These are phyloP conservation scores for Tricholoma sp. DNA, from an alignment of 768 basidiomycete genomes.

Conservation along the genomic window DNA sequence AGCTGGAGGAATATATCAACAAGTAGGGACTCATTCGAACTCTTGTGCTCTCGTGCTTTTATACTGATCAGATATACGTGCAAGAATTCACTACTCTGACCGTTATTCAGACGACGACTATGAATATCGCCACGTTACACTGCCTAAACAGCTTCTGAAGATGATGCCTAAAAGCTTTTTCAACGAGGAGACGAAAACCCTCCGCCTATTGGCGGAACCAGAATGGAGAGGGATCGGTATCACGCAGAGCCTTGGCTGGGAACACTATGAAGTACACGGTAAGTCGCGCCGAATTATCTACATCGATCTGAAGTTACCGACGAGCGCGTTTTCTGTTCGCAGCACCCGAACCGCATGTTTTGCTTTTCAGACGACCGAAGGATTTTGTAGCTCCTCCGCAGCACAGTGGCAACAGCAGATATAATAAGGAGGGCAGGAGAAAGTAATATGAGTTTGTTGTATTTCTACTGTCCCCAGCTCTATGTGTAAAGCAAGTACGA, in stretches of 20 bases:
- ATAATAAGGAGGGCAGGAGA: conserved; percentile 31
- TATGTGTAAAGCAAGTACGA: background rate
- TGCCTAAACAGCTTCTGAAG: conserved; percentile 93
- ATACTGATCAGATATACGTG: conserved; percentile 12
- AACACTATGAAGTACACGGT: conserved; percentile 98
- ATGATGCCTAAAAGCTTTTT: conserved; percentile 87
- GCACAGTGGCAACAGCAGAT: conserved; percentile 30
- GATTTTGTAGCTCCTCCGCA: conserved; percentile 55
- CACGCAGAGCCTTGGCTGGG: conserved; percentile 94
- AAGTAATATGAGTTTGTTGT: conserved; percentile 27
- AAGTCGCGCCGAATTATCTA: conserved; percentile 14
- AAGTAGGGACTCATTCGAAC: conserved; percentile 40
- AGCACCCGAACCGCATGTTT: conserved; percentile 92
- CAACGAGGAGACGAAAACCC: conserved; percentile 66
- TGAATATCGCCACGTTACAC: conserved; percentile 96
- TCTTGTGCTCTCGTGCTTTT: conserved; percentile 7
- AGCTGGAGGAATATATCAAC: conserved; percentile 75
- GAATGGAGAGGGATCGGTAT: conserved; percentile 98
- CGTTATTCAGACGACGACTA: conserved; percentile 88
- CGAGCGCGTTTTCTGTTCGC: conserved; percentile 5
- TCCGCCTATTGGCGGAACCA: conserved; percentile 77
- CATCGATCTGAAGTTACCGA: background rate
- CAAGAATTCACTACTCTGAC: conserved; percentile 86
- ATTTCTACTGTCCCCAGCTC: conserved; percentile 3
- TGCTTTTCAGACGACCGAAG: conserved; percentile 84